Conservation (phyloP, 495 filamentous ascomycete species). For the Trichoderma gamsii region DNA sequence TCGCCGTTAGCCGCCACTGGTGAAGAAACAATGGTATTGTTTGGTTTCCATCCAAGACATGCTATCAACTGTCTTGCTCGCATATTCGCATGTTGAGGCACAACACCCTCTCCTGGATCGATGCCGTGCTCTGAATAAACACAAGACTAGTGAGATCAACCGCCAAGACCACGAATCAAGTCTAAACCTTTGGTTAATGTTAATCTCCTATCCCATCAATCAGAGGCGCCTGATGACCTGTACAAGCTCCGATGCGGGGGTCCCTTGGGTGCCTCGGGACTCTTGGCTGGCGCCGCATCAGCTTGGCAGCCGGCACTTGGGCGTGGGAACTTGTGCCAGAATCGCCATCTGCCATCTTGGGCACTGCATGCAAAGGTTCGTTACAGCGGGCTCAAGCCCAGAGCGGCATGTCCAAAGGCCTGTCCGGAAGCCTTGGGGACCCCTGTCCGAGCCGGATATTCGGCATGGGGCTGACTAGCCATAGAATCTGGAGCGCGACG, state of each 20-base stretch:
- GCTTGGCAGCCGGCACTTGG: constrained; percentile 4
- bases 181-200: constrained; percentile 4
- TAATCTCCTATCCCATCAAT: constrained; percentile 1
- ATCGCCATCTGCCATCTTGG: constrained; percentile 2
- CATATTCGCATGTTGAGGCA: background rate
- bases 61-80: background rate
- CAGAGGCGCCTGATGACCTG: constrained; percentile 1
- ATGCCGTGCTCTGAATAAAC: background rate
- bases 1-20: background rate
- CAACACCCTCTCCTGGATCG: background rate
- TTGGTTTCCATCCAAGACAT: no score
- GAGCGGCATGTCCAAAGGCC: constrained; percentile 1
- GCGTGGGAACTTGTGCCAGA: constrained; percentile 8
- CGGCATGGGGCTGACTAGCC: constrained; percentile 8
- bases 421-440: background rate
- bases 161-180: background rate
- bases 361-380: background rate
- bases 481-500: background rate
- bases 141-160: constrained; percentile 1
- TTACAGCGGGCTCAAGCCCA: constrained; percentile 9
- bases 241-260: background rate
- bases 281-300: background rate
- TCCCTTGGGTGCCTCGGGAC: background rate
- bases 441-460: background rate
- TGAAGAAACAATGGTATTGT: no score